Evolutionary conservation across 2,329 filamentous ascomycete species (phyloP).

Genomic region (Fusarium veterinarium): DNA sequence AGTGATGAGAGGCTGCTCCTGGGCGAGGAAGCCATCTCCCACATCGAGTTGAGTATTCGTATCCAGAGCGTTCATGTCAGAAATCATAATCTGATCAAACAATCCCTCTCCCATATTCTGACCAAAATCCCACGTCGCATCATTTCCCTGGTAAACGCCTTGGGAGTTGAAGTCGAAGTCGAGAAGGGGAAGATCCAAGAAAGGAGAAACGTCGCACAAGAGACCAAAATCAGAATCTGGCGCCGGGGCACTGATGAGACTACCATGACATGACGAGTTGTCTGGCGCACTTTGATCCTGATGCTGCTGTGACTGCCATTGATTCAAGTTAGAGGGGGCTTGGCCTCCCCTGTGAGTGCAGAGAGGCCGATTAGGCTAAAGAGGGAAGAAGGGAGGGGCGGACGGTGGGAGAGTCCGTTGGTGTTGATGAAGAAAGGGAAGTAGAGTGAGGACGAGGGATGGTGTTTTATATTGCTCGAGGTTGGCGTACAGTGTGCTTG

Average conservation of each 20-base stretch:
- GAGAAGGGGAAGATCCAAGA: slow-evolving; percentile 37
- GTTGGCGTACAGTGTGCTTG: slow-evolving; percentile 28
- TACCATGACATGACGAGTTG: slow-evolving; percentile 34
- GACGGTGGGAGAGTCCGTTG: slow-evolving; percentile 20
- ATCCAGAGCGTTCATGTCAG: slow-evolving; percentile 13
- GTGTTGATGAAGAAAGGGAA: slow-evolving; percentile 16
- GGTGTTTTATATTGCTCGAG: slow-evolving; percentile 31
- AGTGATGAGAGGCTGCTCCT: slow-evolving; percentile 25
- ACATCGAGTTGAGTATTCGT: slow-evolving; percentile 24
- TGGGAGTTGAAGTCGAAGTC: slow-evolving; percentile 15
- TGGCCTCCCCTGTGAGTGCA: slow-evolving; percentile 42
- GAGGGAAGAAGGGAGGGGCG: neutral
- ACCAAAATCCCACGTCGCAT: slow-evolving; percentile 25
- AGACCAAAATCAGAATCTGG: slow-evolving; percentile 24
- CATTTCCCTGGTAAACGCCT: slow-evolving; percentile 14
- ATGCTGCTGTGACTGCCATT: slow-evolving; percentile 36
- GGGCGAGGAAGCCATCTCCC: slow-evolving; percentile 32
- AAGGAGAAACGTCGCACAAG: slow-evolving; percentile 13
- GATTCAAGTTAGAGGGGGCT: slow-evolving; percentile 44
- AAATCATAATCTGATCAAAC: slow-evolving; percentile 30
- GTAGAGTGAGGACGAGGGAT: neutral
- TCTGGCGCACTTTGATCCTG: slow-evolving; percentile 19
- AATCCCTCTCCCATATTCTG: slow-evolving; percentile 12
- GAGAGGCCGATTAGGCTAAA: slow-evolving; percentile 40
- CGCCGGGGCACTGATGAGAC: slow-evolving; percentile 28